Percentiles rank a stretch among this genome's conserved stretches.
Conservation (phyloP, 148 eudicot genomes). For the Diospyros kaki region DNA sequence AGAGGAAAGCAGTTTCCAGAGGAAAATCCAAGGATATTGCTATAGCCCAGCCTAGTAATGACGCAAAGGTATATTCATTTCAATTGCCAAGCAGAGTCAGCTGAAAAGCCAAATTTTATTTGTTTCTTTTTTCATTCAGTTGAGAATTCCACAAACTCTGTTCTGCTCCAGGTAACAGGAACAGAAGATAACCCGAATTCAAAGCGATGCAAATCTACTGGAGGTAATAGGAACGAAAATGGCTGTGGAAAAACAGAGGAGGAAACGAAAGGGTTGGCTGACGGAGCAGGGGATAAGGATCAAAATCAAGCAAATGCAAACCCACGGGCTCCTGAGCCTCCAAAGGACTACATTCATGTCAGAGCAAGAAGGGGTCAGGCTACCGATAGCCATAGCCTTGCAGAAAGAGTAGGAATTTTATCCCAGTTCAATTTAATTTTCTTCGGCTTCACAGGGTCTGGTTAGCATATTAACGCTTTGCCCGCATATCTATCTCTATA, state of each 20-base stretch:
- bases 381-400: conserved; percentile 96
- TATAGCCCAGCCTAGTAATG: conserved; percentile 13
- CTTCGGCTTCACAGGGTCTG: not conserved
- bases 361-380: conserved; percentile 99
- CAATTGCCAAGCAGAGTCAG: not conserved
- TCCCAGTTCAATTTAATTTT: not conserved
- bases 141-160: not conserved
- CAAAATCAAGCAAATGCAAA: conserved; percentile 32
- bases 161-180: conserved; percentile 30
- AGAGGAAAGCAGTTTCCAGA: conserved; percentile 55
- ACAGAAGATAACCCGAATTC: conserved; percentile 30
- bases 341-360: conserved; percentile 92
- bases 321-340: conserved; percentile 57
- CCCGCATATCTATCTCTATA: not conserved
- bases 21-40: conserved; percentile 51
- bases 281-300: conserved; percentile 20
- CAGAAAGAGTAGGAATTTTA: conserved; percentile 69
- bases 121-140: not conserved
- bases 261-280: conserved; percentile 20
- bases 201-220: conserved; percentile 47
- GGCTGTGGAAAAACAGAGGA: conserved; percentile 22
- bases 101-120: not conserved
- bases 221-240: conserved; percentile 22
- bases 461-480: not conserved
- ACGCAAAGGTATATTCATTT: conserved; percentile 19